Evolutionary conservation across 1,284 basidiomycete genomes (phyloP).

Genomic region (Boletus mariae): DNA sequence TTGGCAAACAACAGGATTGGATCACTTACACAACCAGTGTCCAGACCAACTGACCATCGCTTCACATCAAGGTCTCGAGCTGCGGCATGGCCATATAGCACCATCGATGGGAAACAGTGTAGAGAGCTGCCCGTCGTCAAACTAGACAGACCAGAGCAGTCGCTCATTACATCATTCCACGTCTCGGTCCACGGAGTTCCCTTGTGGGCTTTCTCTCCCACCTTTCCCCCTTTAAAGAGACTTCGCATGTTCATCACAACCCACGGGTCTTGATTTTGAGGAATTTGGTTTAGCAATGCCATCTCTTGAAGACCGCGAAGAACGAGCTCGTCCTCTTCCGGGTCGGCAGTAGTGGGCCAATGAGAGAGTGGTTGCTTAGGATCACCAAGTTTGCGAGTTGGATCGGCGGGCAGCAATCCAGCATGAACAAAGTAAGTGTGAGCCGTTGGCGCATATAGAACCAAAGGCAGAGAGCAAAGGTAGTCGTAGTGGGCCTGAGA

Average conservation of each 20-base stretch:
- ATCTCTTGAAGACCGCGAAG: constrained; percentile 55
- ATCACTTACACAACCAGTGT: constrained; percentile 72
- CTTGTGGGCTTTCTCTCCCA: constrained; percentile 51
- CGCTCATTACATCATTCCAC: constrained; percentile 70
- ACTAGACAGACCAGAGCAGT: constrained; percentile 53
- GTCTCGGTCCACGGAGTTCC: constrained; percentile 72
- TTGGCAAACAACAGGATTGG: background rate
- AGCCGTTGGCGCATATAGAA: constrained; percentile 71
- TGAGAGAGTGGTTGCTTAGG: constrained; percentile 64
- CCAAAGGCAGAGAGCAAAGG: constrained; percentile 65
- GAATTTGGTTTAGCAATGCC: constrained; percentile 57
- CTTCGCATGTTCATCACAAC: constrained; percentile 74
- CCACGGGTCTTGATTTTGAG: constrained; percentile 75
- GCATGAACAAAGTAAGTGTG: constrained; percentile 82
- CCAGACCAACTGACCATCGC: constrained; percentile 76
- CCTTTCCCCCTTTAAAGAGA: constrained; percentile 48
- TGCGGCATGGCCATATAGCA: constrained; percentile 84
- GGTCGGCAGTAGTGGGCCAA: constrained; percentile 44
- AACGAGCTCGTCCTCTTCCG: constrained; percentile 19
- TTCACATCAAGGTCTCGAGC: constrained; percentile 72
- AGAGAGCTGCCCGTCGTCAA: constrained; percentile 31
- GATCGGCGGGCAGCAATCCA: constrained; percentile 73
- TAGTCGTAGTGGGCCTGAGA: constrained; percentile 60
- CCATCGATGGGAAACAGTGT: constrained; percentile 69
- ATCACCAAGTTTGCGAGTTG: constrained; percentile 45